Percentiles rank a stretch among this genome's conserved stretches.
phyloP scores from a whole-genome alignment of 2,329 filamentous ascomycete species.

The Verticillium longisporum region DNA sequence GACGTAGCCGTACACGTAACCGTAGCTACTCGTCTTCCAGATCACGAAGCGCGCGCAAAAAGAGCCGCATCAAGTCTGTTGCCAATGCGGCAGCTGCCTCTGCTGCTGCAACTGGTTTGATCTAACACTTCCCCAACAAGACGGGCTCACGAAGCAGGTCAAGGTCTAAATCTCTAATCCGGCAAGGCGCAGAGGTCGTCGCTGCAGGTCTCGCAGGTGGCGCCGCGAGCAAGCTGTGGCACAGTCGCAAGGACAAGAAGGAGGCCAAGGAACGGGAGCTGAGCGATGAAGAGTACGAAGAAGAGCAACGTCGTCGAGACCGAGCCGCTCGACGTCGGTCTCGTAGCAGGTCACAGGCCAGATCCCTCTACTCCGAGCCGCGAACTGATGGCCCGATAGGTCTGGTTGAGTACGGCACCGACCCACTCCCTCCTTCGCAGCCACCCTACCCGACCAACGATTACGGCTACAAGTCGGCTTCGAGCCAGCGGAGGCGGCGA shows the following conservation, averaged over 20 bases:
- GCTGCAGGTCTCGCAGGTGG: conserved; percentile 54
- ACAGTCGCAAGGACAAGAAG: conserved; percentile 55
- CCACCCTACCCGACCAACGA: conserved; percentile 24
- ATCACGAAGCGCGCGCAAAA: conserved; percentile 25
- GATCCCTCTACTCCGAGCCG: conserved; percentile 42
- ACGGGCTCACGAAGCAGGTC: conserved; percentile 21
- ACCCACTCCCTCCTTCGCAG: conserved; percentile 41
- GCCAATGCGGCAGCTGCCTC: conserved; percentile 54
- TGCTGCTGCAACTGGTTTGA: conserved; percentile 49
- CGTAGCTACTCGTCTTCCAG: conserved; percentile 32
- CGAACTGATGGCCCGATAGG: conserved; percentile 60
- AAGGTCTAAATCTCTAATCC: conserved; percentile 38
- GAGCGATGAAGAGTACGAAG: conserved; percentile 23
- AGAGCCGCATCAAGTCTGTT: conserved; percentile 38
- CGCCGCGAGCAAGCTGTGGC: conserved; percentile 54
- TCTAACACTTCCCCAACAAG: conserved; percentile 47
- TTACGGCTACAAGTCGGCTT: conserved; percentile 40
- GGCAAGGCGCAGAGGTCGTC: conserved; percentile 53
- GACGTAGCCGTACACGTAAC: conserved; percentile 42
- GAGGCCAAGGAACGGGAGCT: conserved; percentile 30
- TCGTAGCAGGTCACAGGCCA: conserved; percentile 46
- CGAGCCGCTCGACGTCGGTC: conserved; percentile 15
- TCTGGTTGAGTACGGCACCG: conserved; percentile 60
- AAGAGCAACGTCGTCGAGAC: conserved; percentile 9
- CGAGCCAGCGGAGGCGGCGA: conserved; percentile 33